Conservation (phyloP, 2,329 filamentous ascomycete species). For the Conoideocrella luteorostrata region DNA sequence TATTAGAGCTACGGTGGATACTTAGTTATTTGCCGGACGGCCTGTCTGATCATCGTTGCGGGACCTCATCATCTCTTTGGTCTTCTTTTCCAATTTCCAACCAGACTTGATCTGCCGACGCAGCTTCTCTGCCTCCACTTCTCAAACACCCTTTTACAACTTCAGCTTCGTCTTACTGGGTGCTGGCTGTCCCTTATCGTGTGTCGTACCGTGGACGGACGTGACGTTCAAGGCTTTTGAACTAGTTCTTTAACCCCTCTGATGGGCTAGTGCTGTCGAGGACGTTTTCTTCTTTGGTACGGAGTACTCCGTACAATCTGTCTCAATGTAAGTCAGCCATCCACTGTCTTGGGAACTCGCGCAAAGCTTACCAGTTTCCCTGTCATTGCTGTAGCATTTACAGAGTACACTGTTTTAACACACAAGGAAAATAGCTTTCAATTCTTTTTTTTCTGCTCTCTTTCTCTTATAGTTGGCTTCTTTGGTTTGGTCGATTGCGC, state of each 20-base stretch:
- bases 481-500: too few species aligned
- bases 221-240: slow-evolving; percentile 1
- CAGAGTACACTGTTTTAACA: too few species aligned
- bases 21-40: not conserved
- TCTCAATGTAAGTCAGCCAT: slow-evolving; percentile 2
- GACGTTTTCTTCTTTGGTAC: not conserved
- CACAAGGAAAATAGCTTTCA: not conserved
- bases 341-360: not conserved
- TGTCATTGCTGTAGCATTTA: too few species aligned
- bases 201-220: slow-evolving; percentile 2
- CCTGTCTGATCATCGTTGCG: not conserved
- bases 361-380: too few species aligned
- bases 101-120: not conserved
- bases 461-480: too few species aligned
- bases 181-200: not conserved
- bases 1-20: slow-evolving; percentile 6
- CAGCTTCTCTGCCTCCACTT: slow-evolving; percentile 3
- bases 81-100: slow-evolving; percentile 5
- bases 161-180: too few species aligned
- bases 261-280: not conserved
- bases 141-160: too few species aligned
- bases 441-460: not conserved
- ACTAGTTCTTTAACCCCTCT: not conserved
- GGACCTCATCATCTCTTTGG: slow-evolving; percentile 8
- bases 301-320: not conserved